These are phyloP conservation scores for Arxiozyma slooffiae DNA, from an alignment of 1,139 yeast species.

Conservation along the genomic window DNA sequence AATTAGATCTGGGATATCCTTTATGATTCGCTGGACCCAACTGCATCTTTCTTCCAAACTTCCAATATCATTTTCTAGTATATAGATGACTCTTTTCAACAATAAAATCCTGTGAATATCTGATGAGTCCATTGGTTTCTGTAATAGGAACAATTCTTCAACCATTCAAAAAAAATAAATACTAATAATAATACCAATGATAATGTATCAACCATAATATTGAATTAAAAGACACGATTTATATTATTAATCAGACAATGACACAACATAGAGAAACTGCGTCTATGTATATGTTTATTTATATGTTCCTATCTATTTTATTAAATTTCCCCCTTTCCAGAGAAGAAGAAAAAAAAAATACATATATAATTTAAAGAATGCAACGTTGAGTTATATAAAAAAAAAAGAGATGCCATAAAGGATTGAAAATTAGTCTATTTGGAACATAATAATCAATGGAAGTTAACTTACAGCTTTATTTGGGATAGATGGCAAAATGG, in stretches of 20 bases:
- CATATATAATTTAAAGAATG: too few species aligned
- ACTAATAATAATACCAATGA: too few species aligned
- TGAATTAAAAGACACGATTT: too few species aligned
- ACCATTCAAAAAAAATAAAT: background rate
- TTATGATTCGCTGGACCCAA: constrained; percentile 3
- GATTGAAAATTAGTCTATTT: background rate
- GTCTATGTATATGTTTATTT: too few species aligned
- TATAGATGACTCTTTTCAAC: constrained; percentile 11
- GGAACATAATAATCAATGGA: too few species aligned
- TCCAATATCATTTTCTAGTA: constrained; percentile 7
- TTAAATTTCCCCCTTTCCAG: too few species aligned
- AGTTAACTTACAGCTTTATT: too few species aligned
- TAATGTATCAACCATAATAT: background rate
- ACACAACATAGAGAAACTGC: background rate
- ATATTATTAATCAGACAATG: too few species aligned
- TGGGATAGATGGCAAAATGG: too few species aligned
- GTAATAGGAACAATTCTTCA: background rate
- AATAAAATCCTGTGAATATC: constrained; percentile 5
- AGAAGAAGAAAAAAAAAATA: background rate
- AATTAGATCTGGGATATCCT: background rate
- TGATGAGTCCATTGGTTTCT: background rate
- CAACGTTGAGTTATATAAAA: too few species aligned
- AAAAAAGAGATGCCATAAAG: too few species aligned
- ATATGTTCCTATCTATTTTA: too few species aligned
- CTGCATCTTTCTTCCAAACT: constrained; percentile 7